These are phyloP conservation scores for Arthrobotrys conoides DNA, from an alignment of 2,329 filamentous ascomycete genomes.

Conservation along the genomic window DNA sequence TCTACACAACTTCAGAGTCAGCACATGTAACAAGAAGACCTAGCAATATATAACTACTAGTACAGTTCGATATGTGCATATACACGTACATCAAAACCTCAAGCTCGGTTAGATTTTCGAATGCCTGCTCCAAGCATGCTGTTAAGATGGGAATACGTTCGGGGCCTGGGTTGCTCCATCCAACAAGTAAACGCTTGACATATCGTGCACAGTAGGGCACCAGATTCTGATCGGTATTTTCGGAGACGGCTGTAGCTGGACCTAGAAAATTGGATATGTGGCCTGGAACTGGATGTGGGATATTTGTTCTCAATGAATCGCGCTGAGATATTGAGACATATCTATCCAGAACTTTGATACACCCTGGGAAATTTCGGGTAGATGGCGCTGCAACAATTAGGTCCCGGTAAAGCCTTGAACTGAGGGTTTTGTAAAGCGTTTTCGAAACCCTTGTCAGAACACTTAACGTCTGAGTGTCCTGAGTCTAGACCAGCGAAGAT, in stretches of 20 bases:
- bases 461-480: slow-evolving; percentile 32
- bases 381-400: slow-evolving; percentile 34
- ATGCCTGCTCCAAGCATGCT: slow-evolving; percentile 16
- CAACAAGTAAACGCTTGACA: slow-evolving; percentile 39
- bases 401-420: slow-evolving; percentile 38
- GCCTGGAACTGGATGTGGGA: not conserved
- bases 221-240: not conserved
- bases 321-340: slow-evolving; percentile 32
- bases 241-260: not conserved
- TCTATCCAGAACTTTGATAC: slow-evolving; percentile 8
- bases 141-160: slow-evolving; percentile 5
- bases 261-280: not conserved
- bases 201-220: slow-evolving; percentile 42
- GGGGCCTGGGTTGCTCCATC: slow-evolving; percentile 36
- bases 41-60: not conserved
- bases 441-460: slow-evolving; percentile 43
- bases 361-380: slow-evolving; percentile 25
- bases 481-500: not conserved
- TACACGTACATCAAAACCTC: slow-evolving; percentile 35
- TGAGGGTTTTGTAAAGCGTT: slow-evolving; percentile 32
- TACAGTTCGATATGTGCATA: not conserved
- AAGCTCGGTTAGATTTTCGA: slow-evolving; percentile 23
- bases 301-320: slow-evolving; percentile 4
- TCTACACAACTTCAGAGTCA: not conserved
- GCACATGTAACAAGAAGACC: not conserved